Evolutionary conservation across 2,329 filamentous ascomycete genomes (phyloP), one percentile per base, ranked within the genome.

Genomic region (Anthostomella pinea): DNA sequence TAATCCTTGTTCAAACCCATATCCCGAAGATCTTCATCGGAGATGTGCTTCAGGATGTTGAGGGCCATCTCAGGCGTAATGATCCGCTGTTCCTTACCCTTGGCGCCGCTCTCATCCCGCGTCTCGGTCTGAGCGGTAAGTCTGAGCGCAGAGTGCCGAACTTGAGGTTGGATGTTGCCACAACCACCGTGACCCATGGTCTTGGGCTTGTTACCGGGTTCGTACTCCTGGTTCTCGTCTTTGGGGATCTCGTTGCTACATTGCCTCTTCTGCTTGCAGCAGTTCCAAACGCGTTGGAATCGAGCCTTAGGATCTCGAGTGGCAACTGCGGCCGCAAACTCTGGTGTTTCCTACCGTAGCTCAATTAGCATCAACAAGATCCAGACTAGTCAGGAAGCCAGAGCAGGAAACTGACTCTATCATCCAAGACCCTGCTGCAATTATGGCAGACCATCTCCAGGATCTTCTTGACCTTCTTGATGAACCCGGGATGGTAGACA

Each of bases 391-490:
- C 68, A 75, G 67, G 69, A 72, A 73, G 65, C 69, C 67, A 62
- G 59, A 63, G 71, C 73, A 73, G 72, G 73, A 75, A 73, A 94
- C 91, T 88, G 83, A 97, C 91, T 83, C 88, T 87, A 79, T 97
- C 90, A 69, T 89, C 85, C 75, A 95, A 80, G 62, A 97, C 87
- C 75, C 93, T 95, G 70, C 90, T 91, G 76, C 94, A 98, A 67
- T 94, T 96, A 72, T 95, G 90, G 77, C 94, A 98, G 66, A 98
- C 90, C 54, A 90, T 93, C 77, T 98, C 94, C 65, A 98, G 75
- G 56, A 99, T 81, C 75, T 97, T 98, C 77, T 99, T 98, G 69
- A 95, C 90, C 73, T 97, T 97, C 66, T 87, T 94, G 70, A 99
- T 85, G 68, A 96, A 99, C 58, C 93, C 93, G 72, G 75, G 70